Evolutionary conservation across 768 basidiomycete species (phyloP), one percentile per base, ranked within the genome.

Genomic region (Leccinum obscurum): DNA sequence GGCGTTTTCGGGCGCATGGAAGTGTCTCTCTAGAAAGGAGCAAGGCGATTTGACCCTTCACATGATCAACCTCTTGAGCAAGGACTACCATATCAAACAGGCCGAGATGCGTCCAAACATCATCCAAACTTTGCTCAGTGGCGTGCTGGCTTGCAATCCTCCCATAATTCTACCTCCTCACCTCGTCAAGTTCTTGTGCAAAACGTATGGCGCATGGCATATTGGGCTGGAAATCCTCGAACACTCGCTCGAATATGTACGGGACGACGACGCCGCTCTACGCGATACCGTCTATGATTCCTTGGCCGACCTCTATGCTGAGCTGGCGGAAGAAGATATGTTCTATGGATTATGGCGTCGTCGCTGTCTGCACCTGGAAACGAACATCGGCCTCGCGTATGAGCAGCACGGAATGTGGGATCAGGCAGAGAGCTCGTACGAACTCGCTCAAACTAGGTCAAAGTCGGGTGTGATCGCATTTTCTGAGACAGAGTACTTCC

Each of bases 371-470:
- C 91, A 93, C 65, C 74, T 82, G 3, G 97, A 99, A 67, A 98
- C 95, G 17, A 97, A 96, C 63, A 81, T 86, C 13, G 92, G 87
- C 3, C 78, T 95, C 24, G 86, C 93, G 3, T 94, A 90, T 66
- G 97, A 99, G 75, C 97, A 99, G 72, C 91, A 91, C 62, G 97
- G 97, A 13, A 89, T 98, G 83, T 99, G 96, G 95, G 90, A 92
- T 32, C 88, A 95, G 68, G 95, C 97, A 0, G 85, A 91, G 41
- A 85, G 80, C 61, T 83, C 88, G 44, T 98, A 99, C 74, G 97
- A 99, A 75, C 77, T 79, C 26, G 97, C 95, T 1, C 95, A 98
- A 75, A 87, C 80, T 64, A 92, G 88, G 73, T 89, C 94, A 8
- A 83, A 94, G 51, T 80, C 84, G 4, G 93, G 93, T 5, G 77